phyloP scores from a whole-genome alignment of 2,329 filamentous ascomycete species.

The Diaporthe velutina region DNA sequence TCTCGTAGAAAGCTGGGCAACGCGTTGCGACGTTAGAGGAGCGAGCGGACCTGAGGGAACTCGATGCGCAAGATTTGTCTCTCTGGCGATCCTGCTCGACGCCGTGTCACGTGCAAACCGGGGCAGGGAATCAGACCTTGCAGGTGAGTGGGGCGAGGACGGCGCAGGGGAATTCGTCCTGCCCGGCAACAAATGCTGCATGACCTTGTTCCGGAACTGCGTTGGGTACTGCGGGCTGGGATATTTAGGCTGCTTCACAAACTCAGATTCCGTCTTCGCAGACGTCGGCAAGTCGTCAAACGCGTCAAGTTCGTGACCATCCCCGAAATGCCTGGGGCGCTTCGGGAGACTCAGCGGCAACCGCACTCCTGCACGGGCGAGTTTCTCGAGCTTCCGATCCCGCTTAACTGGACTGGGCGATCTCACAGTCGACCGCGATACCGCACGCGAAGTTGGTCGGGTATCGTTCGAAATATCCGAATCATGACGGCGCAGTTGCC shows the following conservation, averaged over 20 bases:
- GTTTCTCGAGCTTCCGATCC: conserved; percentile 55
- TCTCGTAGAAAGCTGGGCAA: conserved; percentile 65
- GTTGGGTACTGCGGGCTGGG: conserved; percentile 75
- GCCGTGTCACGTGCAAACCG: conserved; percentile 76
- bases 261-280: conserved; percentile 83
- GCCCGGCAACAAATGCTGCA: conserved; percentile 68
- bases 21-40: conserved; percentile 67
- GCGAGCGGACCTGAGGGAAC: conserved; percentile 66
- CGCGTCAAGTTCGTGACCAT: conserved; percentile 90
- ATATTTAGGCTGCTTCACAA: conserved; percentile 79
- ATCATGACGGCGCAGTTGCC: conserved; percentile 83
- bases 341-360: conserved; percentile 81
- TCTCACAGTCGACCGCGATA: conserved; percentile 70
- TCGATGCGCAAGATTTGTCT: conserved; percentile 72
- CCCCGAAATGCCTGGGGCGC: conserved; percentile 82
- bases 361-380: conserved; percentile 62
- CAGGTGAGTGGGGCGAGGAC: conserved; percentile 62
- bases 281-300: conserved; percentile 98
- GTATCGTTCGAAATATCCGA: conserved; percentile 77
- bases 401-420: conserved; percentile 70
- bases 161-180: conserved; percentile 67
- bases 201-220: conserved; percentile 67
- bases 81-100: conserved; percentile 74
- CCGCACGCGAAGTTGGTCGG: conserved; percentile 67
- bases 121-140: conserved; percentile 66